Evolutionary conservation across 139 green algal genomes (phyloP).

Genomic region (Chlorella sp.): DNA sequence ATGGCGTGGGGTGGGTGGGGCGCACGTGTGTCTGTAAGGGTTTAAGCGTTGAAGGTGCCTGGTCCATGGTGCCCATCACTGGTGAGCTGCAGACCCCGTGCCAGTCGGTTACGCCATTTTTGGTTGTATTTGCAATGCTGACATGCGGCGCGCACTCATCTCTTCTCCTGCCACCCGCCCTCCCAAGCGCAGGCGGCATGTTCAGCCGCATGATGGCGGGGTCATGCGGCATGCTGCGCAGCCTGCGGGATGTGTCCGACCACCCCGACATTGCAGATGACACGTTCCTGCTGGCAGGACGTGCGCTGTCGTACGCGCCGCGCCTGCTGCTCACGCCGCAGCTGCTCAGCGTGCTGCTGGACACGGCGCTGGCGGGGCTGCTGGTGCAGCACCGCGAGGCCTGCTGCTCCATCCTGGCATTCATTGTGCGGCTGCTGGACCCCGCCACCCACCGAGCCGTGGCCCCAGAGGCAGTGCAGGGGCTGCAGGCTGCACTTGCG

Average conservation of each 20-base stretch:
- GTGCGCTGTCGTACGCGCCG: constrained; percentile 66
- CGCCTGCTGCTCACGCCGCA: constrained; percentile 60
- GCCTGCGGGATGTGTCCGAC: constrained; percentile 49
- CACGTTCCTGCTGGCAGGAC: constrained; percentile 79
- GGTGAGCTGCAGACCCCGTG: no score
- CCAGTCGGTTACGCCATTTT: no score
- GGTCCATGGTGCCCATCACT: no score
- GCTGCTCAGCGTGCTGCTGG: constrained; percentile 68
- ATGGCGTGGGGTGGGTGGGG: background rate
- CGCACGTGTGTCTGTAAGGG: no score
- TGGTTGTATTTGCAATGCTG: no score
- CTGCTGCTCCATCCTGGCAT: constrained; percentile 71
- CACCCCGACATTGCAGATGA: constrained; percentile 81
- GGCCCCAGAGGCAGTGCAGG: constrained; percentile 12
- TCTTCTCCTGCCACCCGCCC: background rate
- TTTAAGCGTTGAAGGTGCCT: no score
- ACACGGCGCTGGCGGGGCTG: constrained; percentile 57
- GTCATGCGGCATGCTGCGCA: constrained; percentile 55
- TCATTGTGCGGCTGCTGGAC: constrained; percentile 66
- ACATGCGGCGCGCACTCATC: no score
- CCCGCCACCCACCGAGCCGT: constrained; percentile 34
- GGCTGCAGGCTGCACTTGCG: constrained; percentile 43
- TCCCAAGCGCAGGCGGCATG: constrained; percentile 50
- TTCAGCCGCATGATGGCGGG: constrained; percentile 57
- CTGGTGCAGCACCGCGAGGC: constrained; percentile 80